Base-by-base conservation (phyloP, 306 rosid genomes). In the Begonia loranthoides region DNA sequence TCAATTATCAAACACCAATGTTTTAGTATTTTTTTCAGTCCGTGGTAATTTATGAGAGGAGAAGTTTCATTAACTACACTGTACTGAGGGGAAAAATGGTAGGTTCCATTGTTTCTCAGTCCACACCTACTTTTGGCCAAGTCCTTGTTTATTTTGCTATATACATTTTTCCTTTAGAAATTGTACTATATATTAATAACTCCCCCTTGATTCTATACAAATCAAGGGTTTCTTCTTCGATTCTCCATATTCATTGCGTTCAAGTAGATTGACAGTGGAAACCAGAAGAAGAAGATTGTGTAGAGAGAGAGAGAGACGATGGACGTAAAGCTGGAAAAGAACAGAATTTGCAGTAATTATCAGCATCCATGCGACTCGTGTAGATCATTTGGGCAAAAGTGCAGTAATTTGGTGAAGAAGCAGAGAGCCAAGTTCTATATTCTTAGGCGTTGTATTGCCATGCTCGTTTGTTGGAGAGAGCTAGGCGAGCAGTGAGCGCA, bases 381-480 rank as follows among this genome's bases (percentile, higher is more conserved):
- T 43, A 43, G 14, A 43, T 43, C 47, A 3, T 43, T 43, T 12
- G 47, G 47, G 15, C 5, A 41, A 51, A 60, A 50, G 19, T 60
- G 65, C 51, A 60, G 65, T 56, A 41, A 60, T 41, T 50, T 60
- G 51, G 65, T 51, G 5, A 60, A 60, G 44, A 60, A 51, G 17
- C 65, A 60, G 44, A 57, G 65, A 15, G 28, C 65, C 19, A 60
- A 60, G 45, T 60, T 60, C 65, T 60, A 60, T 41, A 60, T 60
- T n/a, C 65, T 60, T 15, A 56, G 65, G 57, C 65, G 65, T 45
- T 60, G 65, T n/a, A 55, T 60, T 4, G 57, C 65, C 3, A 14
- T 60, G 65, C 65, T 60, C 47, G 57, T 60, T 34, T 60, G 65
- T 45, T 60, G 45, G 17, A 56, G 51, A 14, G 65, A 60, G 6